These are phyloP conservation scores for Sistotremastrum suecicum DNA, from an alignment of 768 basidiomycete species.

Conservation along the genomic window DNA sequence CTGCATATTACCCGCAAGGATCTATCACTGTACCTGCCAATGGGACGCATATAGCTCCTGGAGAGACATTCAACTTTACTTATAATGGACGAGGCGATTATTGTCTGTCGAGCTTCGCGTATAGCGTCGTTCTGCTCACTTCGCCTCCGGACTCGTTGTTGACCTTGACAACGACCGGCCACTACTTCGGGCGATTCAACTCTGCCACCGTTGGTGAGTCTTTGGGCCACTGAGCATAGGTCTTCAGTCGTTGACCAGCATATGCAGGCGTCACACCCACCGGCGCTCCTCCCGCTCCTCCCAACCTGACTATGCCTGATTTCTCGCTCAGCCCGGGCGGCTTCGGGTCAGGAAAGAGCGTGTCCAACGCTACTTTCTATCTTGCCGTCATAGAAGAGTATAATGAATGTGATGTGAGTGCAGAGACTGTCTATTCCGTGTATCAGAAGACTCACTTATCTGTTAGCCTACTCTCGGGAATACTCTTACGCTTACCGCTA, in stretches of 20 bases:
- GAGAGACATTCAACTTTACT: conserved; percentile 24
- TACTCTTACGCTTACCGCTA: conserved; percentile 9
- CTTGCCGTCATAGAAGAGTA: conserved; percentile 31
- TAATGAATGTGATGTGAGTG: conserved; percentile 20
- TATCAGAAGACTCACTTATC: neutral
- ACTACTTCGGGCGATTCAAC: conserved; percentile 29
- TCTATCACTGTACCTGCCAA: conserved; percentile 17
- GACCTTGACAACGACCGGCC: conserved; percentile 21
- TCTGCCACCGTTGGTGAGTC: neutral
- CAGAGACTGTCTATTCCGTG: neutral
- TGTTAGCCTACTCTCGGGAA: conserved; percentile 11
- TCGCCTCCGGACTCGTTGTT: conserved; percentile 14
- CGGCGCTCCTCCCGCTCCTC: conserved; percentile 16
- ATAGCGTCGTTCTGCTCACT: conserved; percentile 27
- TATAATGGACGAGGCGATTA: conserved; percentile 27
- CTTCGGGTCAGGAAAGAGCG: conserved; percentile 20
- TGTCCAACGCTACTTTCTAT: conserved; percentile 20
- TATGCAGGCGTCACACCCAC: conserved; percentile 1
- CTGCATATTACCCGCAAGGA: conserved; percentile 6
- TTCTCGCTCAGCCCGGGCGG: conserved; percentile 27
- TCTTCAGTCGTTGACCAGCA: neutral
- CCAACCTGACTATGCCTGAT: conserved; percentile 30
- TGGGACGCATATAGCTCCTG: conserved; percentile 26
- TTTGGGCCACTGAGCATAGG: no score
- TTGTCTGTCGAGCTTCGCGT: conserved; percentile 26